Percentiles rank a stretch among this genome's conserved stretches.
Conservation (phyloP, 148 eudicot genomes). For the Arctostaphylos glauca region DNA sequence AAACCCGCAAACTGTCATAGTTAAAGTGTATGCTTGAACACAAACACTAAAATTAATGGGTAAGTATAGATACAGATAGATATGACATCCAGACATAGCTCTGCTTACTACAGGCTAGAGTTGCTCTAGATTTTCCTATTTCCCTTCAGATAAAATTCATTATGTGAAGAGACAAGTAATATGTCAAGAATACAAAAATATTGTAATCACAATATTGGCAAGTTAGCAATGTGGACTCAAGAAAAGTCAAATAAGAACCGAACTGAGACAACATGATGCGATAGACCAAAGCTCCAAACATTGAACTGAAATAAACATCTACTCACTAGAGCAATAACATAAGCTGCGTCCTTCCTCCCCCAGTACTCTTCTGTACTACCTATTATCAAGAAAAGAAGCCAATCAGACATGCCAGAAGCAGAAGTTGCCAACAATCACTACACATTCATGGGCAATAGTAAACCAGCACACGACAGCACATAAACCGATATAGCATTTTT, state of each 20-base stretch:
- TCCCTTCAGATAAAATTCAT: background rate
- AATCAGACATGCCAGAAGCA: slow-evolving; percentile 19
- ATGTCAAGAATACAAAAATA: background rate
- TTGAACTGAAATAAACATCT: slow-evolving; percentile 6
- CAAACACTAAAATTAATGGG: background rate
- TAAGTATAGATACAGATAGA: background rate
- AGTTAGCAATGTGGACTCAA: background rate
- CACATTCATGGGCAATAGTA: background rate
- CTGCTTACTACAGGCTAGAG: too few relatives aligned
- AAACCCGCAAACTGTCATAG: background rate
- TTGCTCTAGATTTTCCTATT: background rate
- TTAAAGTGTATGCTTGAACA: background rate
- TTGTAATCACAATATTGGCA: background rate
- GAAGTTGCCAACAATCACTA: background rate
- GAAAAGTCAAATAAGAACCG: background rate
- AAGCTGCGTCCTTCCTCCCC: slow-evolving; percentile 86
- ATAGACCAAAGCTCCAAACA: background rate
- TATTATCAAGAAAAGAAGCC: slow-evolving; percentile 30
- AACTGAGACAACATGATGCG: background rate
- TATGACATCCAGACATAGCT: background rate
- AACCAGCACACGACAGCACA: background rate
- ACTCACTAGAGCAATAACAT: slow-evolving; percentile 68
- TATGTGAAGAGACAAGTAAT: background rate
- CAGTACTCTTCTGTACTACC: slow-evolving; percentile 89
- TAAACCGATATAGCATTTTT: background rate